phyloP scores from a whole-genome alignment of 306 rosid species.

The Hippophae tibetana region DNA sequence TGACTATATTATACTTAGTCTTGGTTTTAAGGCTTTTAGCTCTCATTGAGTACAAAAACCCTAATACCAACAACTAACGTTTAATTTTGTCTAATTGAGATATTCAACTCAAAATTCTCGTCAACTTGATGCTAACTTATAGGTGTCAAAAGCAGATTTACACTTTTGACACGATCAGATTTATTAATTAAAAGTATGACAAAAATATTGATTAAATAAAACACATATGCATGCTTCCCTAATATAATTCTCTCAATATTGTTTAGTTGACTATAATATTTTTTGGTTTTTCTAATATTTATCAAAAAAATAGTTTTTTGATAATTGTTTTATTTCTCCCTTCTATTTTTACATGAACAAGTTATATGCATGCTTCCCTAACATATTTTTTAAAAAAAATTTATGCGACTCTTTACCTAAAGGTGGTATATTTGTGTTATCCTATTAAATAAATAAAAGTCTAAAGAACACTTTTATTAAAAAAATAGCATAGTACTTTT shows the following conservation, averaged over 20 bases:
- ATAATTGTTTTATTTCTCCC: too few relatives aligned
- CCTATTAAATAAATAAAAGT: too few relatives aligned
- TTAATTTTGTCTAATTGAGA: neutral
- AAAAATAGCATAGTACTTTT: too few relatives aligned
- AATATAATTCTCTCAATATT: neutral
- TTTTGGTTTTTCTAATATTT: too few relatives aligned
- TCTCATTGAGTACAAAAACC: neutral
- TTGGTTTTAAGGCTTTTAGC: neutral
- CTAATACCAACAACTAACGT: neutral
- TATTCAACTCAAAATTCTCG: neutral
- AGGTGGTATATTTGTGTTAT: too few relatives aligned
- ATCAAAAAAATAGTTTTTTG: too few relatives aligned
- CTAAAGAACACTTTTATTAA: too few relatives aligned
- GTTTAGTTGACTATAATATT: too few relatives aligned
- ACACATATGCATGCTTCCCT: neutral
- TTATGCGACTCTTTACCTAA: too few relatives aligned
- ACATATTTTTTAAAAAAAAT: too few relatives aligned
- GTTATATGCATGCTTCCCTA: too few relatives aligned
- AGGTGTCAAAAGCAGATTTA: conserved; percentile 11
- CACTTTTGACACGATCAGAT: conserved; percentile 3
- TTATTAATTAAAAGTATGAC: neutral
- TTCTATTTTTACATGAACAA: too few relatives aligned
- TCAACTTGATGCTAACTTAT: conserved; percentile 21
- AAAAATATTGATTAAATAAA: neutral
- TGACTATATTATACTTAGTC: neutral